Evolutionary conservation across 2,329 filamentous ascomycete genomes (phyloP).

Genomic region (Colletotrichum cordylinicola): DNA sequence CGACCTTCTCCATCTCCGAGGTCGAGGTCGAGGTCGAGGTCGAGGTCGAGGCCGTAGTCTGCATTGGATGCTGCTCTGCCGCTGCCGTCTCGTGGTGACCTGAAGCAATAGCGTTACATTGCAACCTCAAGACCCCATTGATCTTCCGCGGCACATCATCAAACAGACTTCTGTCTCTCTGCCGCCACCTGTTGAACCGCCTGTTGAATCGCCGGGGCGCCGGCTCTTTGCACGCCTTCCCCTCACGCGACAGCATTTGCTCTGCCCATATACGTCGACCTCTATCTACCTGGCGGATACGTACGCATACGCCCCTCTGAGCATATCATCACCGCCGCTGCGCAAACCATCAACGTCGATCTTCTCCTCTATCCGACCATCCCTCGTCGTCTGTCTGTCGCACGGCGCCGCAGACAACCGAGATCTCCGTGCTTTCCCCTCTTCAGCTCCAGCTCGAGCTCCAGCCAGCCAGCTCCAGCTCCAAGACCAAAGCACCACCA

Average conservation of each 20-base stretch:
- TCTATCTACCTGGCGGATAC: background rate
- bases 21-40: background rate
- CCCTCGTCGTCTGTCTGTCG: conserved; percentile 6
- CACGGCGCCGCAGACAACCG: conserved; percentile 18
- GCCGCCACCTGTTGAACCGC: background rate
- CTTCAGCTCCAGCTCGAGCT: background rate
- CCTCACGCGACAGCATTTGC: conserved; percentile 11
- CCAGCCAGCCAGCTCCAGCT: background rate
- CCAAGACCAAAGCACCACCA: background rate
- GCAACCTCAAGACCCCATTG: background rate
- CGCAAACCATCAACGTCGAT: background rate
- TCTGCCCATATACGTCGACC: background rate
- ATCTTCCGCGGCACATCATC: conserved; percentile 20
- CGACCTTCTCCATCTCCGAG: conserved; percentile 23
- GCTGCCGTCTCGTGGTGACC: background rate
- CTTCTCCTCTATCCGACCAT: conserved; percentile 2
- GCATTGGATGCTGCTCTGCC: background rate
- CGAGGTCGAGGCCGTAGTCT: background rate
- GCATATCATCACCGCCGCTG: background rate
- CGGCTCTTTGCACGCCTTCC: background rate
- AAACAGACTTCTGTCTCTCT: background rate
- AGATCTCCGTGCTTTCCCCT: conserved; percentile 14
- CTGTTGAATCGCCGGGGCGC: conserved; percentile 16
- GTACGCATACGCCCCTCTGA: background rate
- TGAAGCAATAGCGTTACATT: background rate